These are phyloP conservation scores for Candida nemodendra DNA, from an alignment of 805 yeast genomes.

Conservation along the genomic window DNA sequence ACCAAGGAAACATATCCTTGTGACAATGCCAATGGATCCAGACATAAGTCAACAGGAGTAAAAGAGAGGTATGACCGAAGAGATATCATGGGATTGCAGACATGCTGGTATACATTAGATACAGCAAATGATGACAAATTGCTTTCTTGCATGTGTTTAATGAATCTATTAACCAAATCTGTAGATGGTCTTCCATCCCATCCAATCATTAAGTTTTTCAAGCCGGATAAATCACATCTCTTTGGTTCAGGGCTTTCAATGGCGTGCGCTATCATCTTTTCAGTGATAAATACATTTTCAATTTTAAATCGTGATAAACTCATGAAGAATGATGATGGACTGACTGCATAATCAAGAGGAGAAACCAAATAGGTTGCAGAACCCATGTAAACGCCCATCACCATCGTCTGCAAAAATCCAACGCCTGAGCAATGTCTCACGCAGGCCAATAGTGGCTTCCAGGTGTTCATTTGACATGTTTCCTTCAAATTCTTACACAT, in stretches of 20 bases:
- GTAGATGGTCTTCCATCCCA: conserved; percentile 73
- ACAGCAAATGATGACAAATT: conserved; percentile 67
- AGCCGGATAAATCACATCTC: conserved; percentile 56
- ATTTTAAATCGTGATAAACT: conserved; percentile 74
- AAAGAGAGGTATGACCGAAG: conserved; percentile 84
- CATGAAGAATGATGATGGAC: conserved; percentile 69
- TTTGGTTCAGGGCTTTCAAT: conserved; percentile 48
- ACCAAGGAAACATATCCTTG: conserved; percentile 83
- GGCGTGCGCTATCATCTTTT: conserved; percentile 79
- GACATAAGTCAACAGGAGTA: conserved; percentile 82
- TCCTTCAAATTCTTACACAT: conserved; percentile 89
- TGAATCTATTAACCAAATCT: conserved; percentile 53
- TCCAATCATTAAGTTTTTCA: conserved; percentile 83
- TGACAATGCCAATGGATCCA: conserved; percentile 86
- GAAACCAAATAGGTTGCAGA: conserved; percentile 79
- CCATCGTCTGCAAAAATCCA: conserved; percentile 83
- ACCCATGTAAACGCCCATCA: conserved; percentile 85
- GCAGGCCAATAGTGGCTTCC: conserved; percentile 77
- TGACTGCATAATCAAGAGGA: conserved; percentile 71
- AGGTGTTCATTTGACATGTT: conserved; percentile 78
- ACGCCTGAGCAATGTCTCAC: conserved; percentile 81
- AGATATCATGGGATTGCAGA: conserved; percentile 77
- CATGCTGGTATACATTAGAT: conserved; percentile 75
- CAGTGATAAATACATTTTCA: conserved; percentile 81
- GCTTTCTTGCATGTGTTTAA: conserved; percentile 61